Base-by-base conservation (phyloP, 2,329 filamentous ascomycete genomes). In the Trichophyton equinum region DNA sequence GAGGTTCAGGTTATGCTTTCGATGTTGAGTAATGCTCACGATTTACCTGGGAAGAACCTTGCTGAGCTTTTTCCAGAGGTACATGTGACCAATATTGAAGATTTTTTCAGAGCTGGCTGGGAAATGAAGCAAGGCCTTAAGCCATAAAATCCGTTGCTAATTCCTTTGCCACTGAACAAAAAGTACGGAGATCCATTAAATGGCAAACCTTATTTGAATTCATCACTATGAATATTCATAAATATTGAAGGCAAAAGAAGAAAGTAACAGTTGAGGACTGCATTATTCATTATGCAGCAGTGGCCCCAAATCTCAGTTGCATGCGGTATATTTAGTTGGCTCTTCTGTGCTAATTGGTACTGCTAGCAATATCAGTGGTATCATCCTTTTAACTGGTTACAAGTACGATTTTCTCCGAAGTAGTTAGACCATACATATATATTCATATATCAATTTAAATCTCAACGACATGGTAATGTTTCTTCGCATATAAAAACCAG, bases 1-100 rank as follows among this genome's bases (percentile, higher is more conserved):
- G 53, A 57, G 36, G 2, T 38, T 20, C 53, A 57, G 15, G 53
- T 57, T 15, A 57, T 57, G 53, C 53, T 57, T 40, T 57, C 53
- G 13, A 57, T 57, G 53, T 33, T 57, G 53, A 57, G 53, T n/a
- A 4, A 38, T 22, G 53, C 53, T 4, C 53, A 57, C 20, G 13
- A 57, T 27, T 30, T 57, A n/a, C 53, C 53, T 18, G 53, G 53
- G 13, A 57, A 30, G 30, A 36, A 33, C 20, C 53, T 57, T 36
- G 25, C 53, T n/a, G 53, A 33, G n/a, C 22, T 38, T 4, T 57
- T 57, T 36, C 53, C 53, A 5, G 53, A 57, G n/a, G 30, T 57
- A 22, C 53, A 57, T 18, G 11, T 20, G 13, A 57, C 53, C 15
- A 33, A 57, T 30, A 57, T 57, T 57, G 53, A 57, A 20, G 53